Evolutionary conservation across 2,329 filamentous ascomycete genomes (phyloP).

Genomic region (Penicillium glabrum): DNA sequence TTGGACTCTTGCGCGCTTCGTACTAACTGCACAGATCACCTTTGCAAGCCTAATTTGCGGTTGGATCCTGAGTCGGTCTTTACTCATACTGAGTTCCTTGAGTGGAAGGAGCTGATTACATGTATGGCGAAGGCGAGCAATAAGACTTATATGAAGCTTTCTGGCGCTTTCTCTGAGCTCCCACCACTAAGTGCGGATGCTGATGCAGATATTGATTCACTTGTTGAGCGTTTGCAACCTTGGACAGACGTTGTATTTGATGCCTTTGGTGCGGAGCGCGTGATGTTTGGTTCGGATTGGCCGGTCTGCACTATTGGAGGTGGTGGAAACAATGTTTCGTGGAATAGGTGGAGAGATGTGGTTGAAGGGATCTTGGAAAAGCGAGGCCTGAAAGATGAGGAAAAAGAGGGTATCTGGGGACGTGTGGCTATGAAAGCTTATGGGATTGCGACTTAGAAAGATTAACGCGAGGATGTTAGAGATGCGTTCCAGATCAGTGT

Average conservation of each 20-base stretch:
- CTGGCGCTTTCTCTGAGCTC: conserved; percentile 80
- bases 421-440: conserved; percentile 74
- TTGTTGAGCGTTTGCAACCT: conserved; percentile 61
- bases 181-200: conserved; percentile 40
- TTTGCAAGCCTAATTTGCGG: conserved; percentile 81
- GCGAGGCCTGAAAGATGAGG: conserved; percentile 55
- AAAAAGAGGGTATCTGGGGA: conserved; percentile 69
- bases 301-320: conserved; percentile 77
- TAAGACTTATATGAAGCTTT: conserved; percentile 86
- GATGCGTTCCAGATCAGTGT: not conserved
- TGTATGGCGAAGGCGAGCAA: conserved; percentile 61
- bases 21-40: conserved; percentile 63
- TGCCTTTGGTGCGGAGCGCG: conserved; percentile 67
- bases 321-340: conserved; percentile 59
- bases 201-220: conserved; percentile 19
- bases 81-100: conserved; percentile 58
- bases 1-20: not conserved
- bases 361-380: conserved; percentile 64
- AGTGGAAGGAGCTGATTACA: conserved; percentile 70
- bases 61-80: conserved; percentile 45
- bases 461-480: not conserved
- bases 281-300: conserved; percentile 95
- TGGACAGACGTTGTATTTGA: conserved; percentile 73
- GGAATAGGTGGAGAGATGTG: conserved; percentile 72
- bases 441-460: conserved; percentile 4